phyloP scores from a whole-genome alignment of 352 stramenopile species.

The Phytophthora foliorum region DNA sequence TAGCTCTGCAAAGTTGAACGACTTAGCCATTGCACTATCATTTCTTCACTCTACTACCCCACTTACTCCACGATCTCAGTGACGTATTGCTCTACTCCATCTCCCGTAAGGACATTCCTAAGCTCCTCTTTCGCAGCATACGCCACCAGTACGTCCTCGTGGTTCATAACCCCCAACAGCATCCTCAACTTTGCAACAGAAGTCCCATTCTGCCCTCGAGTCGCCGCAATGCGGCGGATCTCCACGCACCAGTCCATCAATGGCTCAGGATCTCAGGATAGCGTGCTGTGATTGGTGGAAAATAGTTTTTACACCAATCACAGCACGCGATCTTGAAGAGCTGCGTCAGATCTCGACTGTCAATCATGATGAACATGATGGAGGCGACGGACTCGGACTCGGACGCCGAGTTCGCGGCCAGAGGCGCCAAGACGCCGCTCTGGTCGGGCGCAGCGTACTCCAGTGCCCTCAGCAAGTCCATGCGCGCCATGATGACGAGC shows the following conservation, averaged over 20 bases:
- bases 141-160: conserved; percentile 50
- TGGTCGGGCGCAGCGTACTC: conserved; percentile 45
- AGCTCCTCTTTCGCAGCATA: conserved; percentile 58
- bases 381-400: conserved; percentile 29
- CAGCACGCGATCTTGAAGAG: conserved; percentile 43
- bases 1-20: conserved; percentile 13
- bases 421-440: conserved; percentile 17
- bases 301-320: conserved; percentile 33
- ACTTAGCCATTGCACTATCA: conserved; percentile 4
- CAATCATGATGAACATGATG: conserved; percentile 38
- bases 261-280: neutral
- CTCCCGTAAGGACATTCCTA: conserved; percentile 13
- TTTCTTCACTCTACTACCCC: neutral
- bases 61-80: conserved; percentile 37
- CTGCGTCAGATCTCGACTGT: conserved; percentile 10
- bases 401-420: conserved; percentile 16
- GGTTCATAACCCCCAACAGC: conserved; percentile 36
- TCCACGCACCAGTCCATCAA: conserved; percentile 24
- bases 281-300: too few relatives aligned
- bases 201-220: conserved; percentile 6
- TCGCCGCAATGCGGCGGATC: conserved; percentile 16
- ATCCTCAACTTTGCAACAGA: conserved; percentile 7
- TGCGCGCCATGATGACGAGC: conserved; percentile 63
- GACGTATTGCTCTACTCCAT: conserved; percentile 5
- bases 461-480: conserved; percentile 57